Percentiles rank a stretch among this genome's conserved stretches.
These are phyloP conservation scores for Neurospora sp. DNA, from an alignment of 2,329 filamentous ascomycete species.

Conservation along the genomic window DNA sequence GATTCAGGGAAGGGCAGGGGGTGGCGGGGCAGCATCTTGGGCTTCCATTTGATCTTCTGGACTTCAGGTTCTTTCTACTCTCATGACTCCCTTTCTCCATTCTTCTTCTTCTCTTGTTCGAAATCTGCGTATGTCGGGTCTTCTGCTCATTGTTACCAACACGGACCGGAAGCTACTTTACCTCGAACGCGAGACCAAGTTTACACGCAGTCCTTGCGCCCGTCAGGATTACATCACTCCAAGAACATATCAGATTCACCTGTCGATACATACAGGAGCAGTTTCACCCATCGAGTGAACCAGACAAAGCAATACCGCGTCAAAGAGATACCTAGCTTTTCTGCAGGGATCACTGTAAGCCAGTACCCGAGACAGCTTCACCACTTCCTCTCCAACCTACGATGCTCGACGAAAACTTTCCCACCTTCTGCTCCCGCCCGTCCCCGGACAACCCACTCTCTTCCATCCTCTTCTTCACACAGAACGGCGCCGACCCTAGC, in stretches of 20 bases:
- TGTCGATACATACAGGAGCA: neutral
- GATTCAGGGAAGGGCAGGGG: neutral
- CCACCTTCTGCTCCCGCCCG: conserved; percentile 51
- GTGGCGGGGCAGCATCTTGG: neutral
- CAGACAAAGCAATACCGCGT: neutral
- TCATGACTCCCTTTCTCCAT: neutral
- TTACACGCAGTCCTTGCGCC: neutral
- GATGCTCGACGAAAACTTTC: conserved; percentile 94
- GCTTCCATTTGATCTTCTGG: neutral
- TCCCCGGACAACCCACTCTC: conserved; percentile 42
- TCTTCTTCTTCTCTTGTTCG: neutral
- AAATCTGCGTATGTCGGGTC: neutral
- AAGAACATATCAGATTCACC: neutral
- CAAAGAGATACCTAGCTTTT: neutral
- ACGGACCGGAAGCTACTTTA: neutral
- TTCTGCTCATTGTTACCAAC: neutral
- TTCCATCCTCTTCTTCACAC: conserved; percentile 48
- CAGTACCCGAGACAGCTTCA: neutral
- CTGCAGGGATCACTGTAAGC: neutral
- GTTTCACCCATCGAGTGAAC: neutral
- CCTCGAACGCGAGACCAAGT: neutral
- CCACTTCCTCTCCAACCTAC: conserved; percentile 9
- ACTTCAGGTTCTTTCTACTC: neutral
- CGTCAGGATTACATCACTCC: neutral
- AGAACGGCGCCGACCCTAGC: conserved; percentile 71